Base-by-base conservation (phyloP, 1,284 basidiomycete genomes). In the Takashimella tepidaria region DNA sequence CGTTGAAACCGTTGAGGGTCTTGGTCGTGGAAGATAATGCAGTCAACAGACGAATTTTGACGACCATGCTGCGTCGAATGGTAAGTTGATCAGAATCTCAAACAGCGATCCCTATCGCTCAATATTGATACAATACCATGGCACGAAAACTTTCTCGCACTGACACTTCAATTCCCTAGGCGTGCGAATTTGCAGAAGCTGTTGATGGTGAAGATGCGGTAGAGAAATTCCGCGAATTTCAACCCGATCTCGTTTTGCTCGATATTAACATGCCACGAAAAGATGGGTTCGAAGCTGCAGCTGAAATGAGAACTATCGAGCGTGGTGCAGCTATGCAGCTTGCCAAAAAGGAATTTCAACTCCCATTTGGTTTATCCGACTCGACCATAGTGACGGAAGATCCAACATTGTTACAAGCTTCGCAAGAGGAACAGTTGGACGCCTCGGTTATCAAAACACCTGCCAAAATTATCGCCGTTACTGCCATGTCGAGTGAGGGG, bases 221-320 rank as follows among this genome's bases (percentile, higher is more conserved):
- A 19, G 41, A 40, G 1, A 53, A 61, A 26, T 68, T 64, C 53
- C 41, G 41, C 16, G 26, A 54, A 11, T 64, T 61, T 50, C 50
- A 46, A 2, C 69, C 69, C 2, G 55, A 66, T 22, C 52, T 68
- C 22, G 60, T 67, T 2, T 41, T 67, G 31, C 54, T 67, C n/a
- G 67, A 67, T 51, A 63, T 67, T 50, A 67, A 65, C 51, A 67
- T 67, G 67, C 65, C 65, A 3, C 37, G 53, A 12, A 63, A 65
- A 54, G 61, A 66, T 54, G 67, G 67, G 12, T 69, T 67, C 47
- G 59, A 62, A 41, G 63, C 65, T 1, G 62, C 65, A 4, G 37
- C 50, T 5, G 63, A 65, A 41, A 67, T 69, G 47, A 50, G 67
- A 3, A 26, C 22, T 47, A 57, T 64, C 24, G 63, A 67, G 44